A percentile compares a stretch with the other conserved stretches of the same genome.
phyloP scores from a whole-genome alignment of 768 basidiomycete genomes.

The Russula olivacea region DNA sequence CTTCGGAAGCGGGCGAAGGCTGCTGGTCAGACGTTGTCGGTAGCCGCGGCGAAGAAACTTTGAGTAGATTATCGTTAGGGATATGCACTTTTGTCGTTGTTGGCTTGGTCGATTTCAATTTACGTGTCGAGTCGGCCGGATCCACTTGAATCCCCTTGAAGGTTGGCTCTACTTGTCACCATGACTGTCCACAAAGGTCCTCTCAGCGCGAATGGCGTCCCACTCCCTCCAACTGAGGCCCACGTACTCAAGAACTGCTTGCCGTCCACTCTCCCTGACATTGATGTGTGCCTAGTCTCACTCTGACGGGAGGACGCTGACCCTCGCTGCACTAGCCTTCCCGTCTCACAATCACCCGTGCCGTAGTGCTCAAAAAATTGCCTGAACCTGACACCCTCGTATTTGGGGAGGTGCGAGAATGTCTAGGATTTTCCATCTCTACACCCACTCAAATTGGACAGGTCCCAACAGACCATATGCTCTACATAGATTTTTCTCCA shows the following conservation, averaged over 20 bases:
- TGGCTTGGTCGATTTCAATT: neutral
- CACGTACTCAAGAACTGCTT: conserved; percentile 22
- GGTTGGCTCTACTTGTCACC: too few species aligned
- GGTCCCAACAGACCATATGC: conserved; percentile 77
- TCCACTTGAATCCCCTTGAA: neutral
- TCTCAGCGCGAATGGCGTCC: conserved; percentile 18
- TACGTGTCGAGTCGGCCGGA: conserved; percentile 3
- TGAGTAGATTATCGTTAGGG: neutral
- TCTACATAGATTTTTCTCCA: conserved; percentile 57
- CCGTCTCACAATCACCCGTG: conserved; percentile 44
- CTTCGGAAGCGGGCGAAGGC: conserved; percentile 93
- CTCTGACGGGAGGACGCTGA: neutral
- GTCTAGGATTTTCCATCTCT: neutral
- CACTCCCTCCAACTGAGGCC: conserved; percentile 7
- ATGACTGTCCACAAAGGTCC: conserved; percentile 8
- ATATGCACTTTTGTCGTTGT: neutral
- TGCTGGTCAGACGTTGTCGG: conserved; percentile 58
- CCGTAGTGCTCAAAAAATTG: conserved; percentile 46
- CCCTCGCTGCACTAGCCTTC: conserved; percentile 46
- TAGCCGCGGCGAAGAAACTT: conserved; percentile 57
- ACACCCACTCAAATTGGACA: conserved; percentile 26
- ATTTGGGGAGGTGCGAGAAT: conserved; percentile 52
- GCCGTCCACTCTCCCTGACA: conserved; percentile 9
- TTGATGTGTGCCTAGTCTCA: conserved; percentile 19
- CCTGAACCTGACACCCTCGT: conserved; percentile 42